These are phyloP conservation scores for Stentor coeruleus DNA, from an alignment of 73 alveolate genomes.

Conservation along the genomic window DNA sequence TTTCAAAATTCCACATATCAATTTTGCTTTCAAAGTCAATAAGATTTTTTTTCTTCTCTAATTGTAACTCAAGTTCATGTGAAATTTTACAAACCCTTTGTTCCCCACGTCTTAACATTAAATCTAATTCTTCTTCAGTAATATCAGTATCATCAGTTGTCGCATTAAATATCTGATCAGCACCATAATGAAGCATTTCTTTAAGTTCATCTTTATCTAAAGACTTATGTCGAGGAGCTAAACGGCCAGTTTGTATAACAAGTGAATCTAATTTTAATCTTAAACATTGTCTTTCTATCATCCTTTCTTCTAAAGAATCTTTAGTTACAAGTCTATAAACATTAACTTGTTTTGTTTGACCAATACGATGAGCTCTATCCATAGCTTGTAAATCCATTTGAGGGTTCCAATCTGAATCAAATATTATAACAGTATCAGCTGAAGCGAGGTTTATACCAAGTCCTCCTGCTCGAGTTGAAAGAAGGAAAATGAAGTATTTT, in stretches of 20 bases:
- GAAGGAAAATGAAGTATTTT: conserved; percentile 82
- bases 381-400: conserved; percentile 98
- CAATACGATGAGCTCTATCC: conserved; percentile 99
- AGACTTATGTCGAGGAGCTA: conserved; percentile 77
- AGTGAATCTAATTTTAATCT: conserved; percentile 93
- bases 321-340: conserved; percentile 90
- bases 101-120: conserved; percentile 83
- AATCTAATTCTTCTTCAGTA: conserved; percentile 92
- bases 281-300: conserved; percentile 94
- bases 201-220: conserved; percentile 91
- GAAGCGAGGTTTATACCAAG: conserved; percentile 96
- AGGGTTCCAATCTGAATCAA: conserved; percentile 99
- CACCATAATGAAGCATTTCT: conserved; percentile 96
- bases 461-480: conserved; percentile 99
- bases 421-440: conserved; percentile 97
- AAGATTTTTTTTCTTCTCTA: conserved; percentile 71
- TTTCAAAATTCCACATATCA: conserved; percentile 90
- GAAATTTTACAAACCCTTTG: conserved; percentile 67
- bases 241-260: conserved; percentile 93
- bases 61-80: conserved; percentile 33
- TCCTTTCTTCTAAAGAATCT: conserved; percentile 96
- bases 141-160: conserved; percentile 59
- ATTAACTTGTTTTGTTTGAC: conserved; percentile 93
- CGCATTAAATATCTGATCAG: conserved; percentile 88
- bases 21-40: conserved; percentile 78